Base-by-base conservation (phyloP, 2,329 filamentous ascomycete species). In the Botrytis medusae region DNA sequence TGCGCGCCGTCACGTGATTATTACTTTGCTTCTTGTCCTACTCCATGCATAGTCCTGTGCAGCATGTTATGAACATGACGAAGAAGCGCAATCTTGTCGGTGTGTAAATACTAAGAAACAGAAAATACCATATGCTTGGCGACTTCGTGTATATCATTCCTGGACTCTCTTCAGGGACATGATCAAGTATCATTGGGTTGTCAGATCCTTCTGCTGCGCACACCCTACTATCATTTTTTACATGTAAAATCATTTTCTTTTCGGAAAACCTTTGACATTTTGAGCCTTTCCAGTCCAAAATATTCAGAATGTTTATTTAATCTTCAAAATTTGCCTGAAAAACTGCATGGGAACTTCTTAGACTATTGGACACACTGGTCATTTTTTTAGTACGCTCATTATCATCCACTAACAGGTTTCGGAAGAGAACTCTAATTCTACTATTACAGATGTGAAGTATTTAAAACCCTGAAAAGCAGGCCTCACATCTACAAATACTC, bases 301-400 rank as follows among this genome's bases (percentile, higher is more conserved):
- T 4, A 14, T 14, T n/a, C 1, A 14, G 0, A 12, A 1, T 51
- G 4, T 51, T n/a, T 14, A n/a, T 51, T n/a, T 14, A n/a, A 7
- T n/a, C 1, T n/a, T 51, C 48, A 14, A 6, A n/a, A 14, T 14
- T n/a, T 51, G 4, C 14, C 2, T n/a, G 25, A 2, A 1, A 2
- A 5, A n/a, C 25, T 51, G 14, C 1, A n/a, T 51, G 1, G 10
- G 25, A 51, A 7, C 2, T 7, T 51, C 25, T 4, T 14, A 4
- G 10, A 6, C 1, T n/a, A 51, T 51, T 51, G 12, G 14, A 44
- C 25, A 51, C 10, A 14, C 48, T 51, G 12, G 7, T 51, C 10
- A 51, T n/a, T 0, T 6, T 51, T 10, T n/a, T 14, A 14, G 4
- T 8, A 8, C 6, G 7, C 18, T 57, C 2, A 29, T 57, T 32